These are phyloP conservation scores for Lichina pygmaea DNA, from an alignment of 495 filamentous ascomycete species.

Conservation along the genomic window DNA sequence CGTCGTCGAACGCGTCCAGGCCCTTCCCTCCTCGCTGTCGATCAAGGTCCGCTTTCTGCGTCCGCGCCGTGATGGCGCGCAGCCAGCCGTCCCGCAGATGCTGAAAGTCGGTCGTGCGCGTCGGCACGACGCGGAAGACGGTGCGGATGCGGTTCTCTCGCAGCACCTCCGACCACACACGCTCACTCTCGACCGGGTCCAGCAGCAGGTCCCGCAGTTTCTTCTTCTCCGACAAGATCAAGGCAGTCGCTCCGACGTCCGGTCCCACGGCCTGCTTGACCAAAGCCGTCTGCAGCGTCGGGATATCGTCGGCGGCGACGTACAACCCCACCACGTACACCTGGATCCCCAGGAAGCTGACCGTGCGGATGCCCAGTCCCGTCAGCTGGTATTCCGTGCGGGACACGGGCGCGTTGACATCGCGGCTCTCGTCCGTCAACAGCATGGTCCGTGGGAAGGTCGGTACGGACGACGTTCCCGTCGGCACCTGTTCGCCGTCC, in stretches of 20 bases:
- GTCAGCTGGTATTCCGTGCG: slow-evolving; percentile 50
- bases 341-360: slow-evolving; percentile 70
- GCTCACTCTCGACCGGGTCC: slow-evolving; percentile 35
- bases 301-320: slow-evolving; percentile 51
- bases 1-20: slow-evolving; percentile 28
- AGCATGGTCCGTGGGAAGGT: slow-evolving; percentile 50
- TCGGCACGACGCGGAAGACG: slow-evolving; percentile 54
- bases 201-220: slow-evolving; percentile 37
- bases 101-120: slow-evolving; percentile 69
- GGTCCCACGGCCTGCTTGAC: slow-evolving; percentile 11
- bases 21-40: slow-evolving; percentile 5
- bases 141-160: slow-evolving; percentile 34
- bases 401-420: slow-evolving; percentile 2
- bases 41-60: slow-evolving; percentile 8
- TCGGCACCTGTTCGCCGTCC: slow-evolving; percentile 36
- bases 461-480: slow-evolving; percentile 63
- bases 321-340: slow-evolving; percentile 91
- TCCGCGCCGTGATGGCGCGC: slow-evolving; percentile 48
- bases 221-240: slow-evolving; percentile 56
- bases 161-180: slow-evolving; percentile 47
- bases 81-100: slow-evolving; percentile 84
- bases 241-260: slow-evolving; percentile 27
- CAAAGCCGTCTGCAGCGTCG: slow-evolving; percentile 24
- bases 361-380: slow-evolving; percentile 65
- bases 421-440: slow-evolving; percentile 18